Evolutionary conservation across 208 protist genomes (phyloP).

Genomic region (Trypanosoma boissoni): DNA sequence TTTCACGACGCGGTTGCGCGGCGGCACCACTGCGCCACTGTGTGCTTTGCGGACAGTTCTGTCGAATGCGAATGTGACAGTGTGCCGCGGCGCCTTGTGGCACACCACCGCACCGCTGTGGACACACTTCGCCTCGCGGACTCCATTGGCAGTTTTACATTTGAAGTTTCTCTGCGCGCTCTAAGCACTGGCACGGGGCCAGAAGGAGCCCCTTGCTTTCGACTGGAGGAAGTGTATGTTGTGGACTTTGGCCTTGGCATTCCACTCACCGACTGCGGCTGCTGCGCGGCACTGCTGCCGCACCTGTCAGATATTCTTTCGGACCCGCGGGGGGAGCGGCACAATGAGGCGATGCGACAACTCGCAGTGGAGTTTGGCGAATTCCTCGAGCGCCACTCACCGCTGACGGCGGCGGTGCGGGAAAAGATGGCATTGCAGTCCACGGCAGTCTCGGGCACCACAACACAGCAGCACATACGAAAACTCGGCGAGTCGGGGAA

Average conservation of each 20-base stretch:
- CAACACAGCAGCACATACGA: conserved; percentile 71
- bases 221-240: conserved; percentile 32
- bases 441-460: conserved; percentile 36
- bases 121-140: not conserved
- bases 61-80: not conserved
- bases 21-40: not conserved
- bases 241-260: conserved; percentile 66
- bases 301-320: conserved; percentile 40
- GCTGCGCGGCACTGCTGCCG: conserved; percentile 44
- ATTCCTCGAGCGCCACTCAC: conserved; percentile 72
- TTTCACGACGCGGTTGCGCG: conserved; percentile 1
- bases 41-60: conserved; percentile 3
- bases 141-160: not conserved
- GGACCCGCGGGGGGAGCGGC: conserved; percentile 42
- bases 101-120: not conserved
- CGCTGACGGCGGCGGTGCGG: conserved; percentile 45
- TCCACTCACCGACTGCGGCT: conserved; percentile 42
- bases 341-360: conserved; percentile 67
- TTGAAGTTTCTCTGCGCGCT: not conserved
- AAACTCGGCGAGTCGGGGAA: conserved; percentile 45
- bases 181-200: not conserved
- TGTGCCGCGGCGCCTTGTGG: not conserved
- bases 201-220: conserved; percentile 12
- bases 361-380: conserved; percentile 52
- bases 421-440: conserved; percentile 67